These are phyloP conservation scores for Elasticomyces elasticus DNA, from an alignment of 495 filamentous ascomycete species.

Conservation along the genomic window DNA sequence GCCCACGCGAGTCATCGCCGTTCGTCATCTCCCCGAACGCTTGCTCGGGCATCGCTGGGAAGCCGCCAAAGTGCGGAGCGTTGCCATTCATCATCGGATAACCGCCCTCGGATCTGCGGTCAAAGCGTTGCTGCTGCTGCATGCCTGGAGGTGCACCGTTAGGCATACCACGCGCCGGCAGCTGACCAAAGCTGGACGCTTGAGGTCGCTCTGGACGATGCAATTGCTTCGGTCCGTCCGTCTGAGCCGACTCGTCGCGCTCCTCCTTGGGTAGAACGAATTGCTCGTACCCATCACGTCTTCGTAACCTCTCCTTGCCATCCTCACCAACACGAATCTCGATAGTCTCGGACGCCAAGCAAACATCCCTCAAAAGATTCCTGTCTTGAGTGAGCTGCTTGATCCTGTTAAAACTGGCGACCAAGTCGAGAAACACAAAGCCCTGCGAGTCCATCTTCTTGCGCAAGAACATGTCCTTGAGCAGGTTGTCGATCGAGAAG, in stretches of 20 bases:
- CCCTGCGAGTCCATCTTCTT: constrained; percentile 90
- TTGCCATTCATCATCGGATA: constrained; percentile 13
- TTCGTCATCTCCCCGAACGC: constrained; percentile 7
- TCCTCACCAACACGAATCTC: constrained; percentile 63
- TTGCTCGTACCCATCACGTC: constrained; percentile 63
- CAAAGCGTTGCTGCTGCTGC: constrained; percentile 1
- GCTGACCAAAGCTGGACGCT: background rate
- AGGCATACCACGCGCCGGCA: constrained; percentile 7
- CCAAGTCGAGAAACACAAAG: constrained; percentile 67
- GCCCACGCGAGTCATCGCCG: constrained; percentile 14
- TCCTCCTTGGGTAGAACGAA: constrained; percentile 61
- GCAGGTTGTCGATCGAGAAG: constrained; percentile 91
- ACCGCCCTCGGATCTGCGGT: constrained; percentile 17
- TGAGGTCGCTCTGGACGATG: constrained; percentile 30
- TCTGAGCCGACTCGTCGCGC: constrained; percentile 51
- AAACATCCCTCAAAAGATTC: constrained; percentile 63
- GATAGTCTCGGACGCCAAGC: constrained; percentile 56
- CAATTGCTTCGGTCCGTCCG: constrained; percentile 42
- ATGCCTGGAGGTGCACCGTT: background rate
- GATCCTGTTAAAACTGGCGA: constrained; percentile 78
- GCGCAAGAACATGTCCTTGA: constrained; percentile 84
- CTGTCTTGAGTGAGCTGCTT: constrained; percentile 61
- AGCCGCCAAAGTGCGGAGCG: constrained; percentile 3
- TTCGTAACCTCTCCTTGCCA: constrained; percentile 69
- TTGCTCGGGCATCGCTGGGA: background rate